phyloP scores from a whole-genome alignment of 1,139 yeast genomes.

The Yamadazyma sp. region DNA sequence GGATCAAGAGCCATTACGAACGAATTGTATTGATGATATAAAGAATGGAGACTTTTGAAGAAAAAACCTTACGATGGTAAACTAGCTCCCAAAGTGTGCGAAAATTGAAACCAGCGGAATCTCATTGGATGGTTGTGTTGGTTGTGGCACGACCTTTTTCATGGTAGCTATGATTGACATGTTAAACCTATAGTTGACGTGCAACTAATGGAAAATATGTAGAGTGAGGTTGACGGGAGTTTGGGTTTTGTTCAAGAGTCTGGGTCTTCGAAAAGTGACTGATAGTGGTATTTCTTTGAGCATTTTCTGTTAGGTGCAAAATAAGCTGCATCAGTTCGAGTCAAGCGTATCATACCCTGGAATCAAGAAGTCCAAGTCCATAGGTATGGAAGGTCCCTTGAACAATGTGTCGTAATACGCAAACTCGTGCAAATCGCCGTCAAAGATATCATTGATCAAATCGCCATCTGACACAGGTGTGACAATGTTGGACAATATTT shows the following conservation, averaged over 20 bases:
- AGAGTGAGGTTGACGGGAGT: not conserved
- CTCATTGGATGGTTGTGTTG: constrained; percentile 8
- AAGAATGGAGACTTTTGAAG: constrained; percentile 2
- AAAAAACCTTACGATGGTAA: constrained; percentile 11
- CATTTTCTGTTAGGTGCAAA: not conserved
- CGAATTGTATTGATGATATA: not conserved
- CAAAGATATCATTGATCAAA: constrained; percentile 7
- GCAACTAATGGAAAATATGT: not conserved
- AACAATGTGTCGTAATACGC: constrained; percentile 1
- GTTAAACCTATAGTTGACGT: too few relatives aligned
- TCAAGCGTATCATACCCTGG: not conserved
- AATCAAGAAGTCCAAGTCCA: too few relatives aligned
- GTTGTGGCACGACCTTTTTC: constrained; percentile 1
- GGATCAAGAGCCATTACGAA: constrained; percentile 43
- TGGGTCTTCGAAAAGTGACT: too few relatives aligned
- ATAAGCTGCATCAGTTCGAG: not conserved
- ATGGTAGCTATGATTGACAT: not conserved
- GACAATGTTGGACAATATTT: constrained; percentile 9
- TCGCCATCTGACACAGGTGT: constrained; percentile 3
- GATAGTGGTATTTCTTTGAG: too few relatives aligned
- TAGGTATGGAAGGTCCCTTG: too few relatives aligned
- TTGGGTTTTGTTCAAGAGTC: too few relatives aligned
- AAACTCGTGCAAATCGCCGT: constrained; percentile 3
- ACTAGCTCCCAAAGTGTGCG: not conserved
- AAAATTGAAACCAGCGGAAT: constrained; percentile 7